Evolutionary conservation across 441 rosid genomes (phyloP), one percentile per base, ranked within the genome.

Genomic region (Melastoma candidum): DNA sequence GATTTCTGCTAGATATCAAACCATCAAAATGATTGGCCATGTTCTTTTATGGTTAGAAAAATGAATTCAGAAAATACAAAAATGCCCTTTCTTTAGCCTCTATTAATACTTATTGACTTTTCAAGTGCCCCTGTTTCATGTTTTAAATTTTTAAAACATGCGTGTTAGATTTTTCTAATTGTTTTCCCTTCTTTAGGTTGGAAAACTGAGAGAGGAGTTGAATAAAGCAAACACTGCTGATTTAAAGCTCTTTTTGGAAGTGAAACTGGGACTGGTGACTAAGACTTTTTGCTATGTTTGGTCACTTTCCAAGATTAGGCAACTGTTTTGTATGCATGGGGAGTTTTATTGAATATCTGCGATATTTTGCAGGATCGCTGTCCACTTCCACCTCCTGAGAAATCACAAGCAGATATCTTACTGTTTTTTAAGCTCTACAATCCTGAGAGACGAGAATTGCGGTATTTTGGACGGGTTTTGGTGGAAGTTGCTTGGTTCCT

Each of bases 381-480:
- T 49, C 88, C 95, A 49, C 53, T 86, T 68, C 72, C 87, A 51
- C 86, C 79, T 25, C 95, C 86, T 14, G 84, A 77, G 22, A 93
- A 80, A 67, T 69, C 90, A 9, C 70, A 77, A 56, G 99, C 83
- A 47, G 99, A 93, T 67, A 84, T 84, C 63, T 72, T 93, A 53
- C 84, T 93, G 53, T 93, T 93, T 75, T 84, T 88, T 73, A 92
- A 92, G 83, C 79, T 81, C 56, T 92, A 84, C 73, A 86, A 82
- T 64, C 96, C 93, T 3, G 80, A 63, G 67, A 89, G 77, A 50
- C 83, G 76, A 64, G 95, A 82, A 74, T 63, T 93, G 60, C 76
- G 99, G 99, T 93, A 78, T 63, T 50, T 49, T 36, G 12, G 8
- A 12, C 11, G n/a, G 14, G 0, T 10, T 7, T 52, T 12, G 12